These are phyloP conservation scores for Nelumbo lutea DNA, from an alignment of 164 flowering plant genomes.

Conservation along the genomic window DNA sequence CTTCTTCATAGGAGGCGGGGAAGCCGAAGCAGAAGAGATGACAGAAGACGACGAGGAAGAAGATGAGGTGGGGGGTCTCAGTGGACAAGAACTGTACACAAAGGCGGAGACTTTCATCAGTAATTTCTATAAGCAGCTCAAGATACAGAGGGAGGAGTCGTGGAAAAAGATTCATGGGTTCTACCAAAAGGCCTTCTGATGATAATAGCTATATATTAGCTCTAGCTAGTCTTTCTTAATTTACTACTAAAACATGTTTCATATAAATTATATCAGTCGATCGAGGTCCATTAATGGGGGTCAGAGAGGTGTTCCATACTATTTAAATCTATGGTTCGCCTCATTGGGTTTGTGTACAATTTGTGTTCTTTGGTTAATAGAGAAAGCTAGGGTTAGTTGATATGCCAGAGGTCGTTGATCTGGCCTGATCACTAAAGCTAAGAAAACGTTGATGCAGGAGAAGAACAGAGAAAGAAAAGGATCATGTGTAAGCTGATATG, in stretches of 20 bases:
- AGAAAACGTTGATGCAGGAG: too few relatives aligned
- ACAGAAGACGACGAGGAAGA: conserved; percentile 23
- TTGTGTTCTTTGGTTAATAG: background rate
- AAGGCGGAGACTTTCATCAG: conserved; percentile 74
- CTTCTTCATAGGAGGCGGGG: conserved; percentile 47
- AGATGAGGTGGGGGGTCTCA: conserved; percentile 25
- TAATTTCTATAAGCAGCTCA: conserved; percentile 71
- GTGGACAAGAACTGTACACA: conserved; percentile 50
- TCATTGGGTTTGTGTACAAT: background rate
- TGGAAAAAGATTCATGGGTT: conserved; percentile 63
- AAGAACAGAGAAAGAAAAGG: too few relatives aligned
- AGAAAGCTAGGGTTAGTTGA: too few relatives aligned
- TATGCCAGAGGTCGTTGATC: too few relatives aligned
- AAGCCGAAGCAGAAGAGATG: conserved; percentile 19
- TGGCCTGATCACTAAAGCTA: too few relatives aligned
- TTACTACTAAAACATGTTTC: background rate
- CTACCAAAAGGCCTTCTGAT: conserved; percentile 46
- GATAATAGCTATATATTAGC: background rate
- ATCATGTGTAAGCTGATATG: too few relatives aligned
- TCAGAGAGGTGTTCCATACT: background rate
- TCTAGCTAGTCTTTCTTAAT: background rate
- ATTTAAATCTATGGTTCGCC: background rate
- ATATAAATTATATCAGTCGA: background rate
- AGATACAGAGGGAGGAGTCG: conserved; percentile 82
- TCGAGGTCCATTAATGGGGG: background rate